Evolutionary conservation across 192 early-diverging fungal species (phyloP).

Genomic region (Nowakowskiella sp.): DNA sequence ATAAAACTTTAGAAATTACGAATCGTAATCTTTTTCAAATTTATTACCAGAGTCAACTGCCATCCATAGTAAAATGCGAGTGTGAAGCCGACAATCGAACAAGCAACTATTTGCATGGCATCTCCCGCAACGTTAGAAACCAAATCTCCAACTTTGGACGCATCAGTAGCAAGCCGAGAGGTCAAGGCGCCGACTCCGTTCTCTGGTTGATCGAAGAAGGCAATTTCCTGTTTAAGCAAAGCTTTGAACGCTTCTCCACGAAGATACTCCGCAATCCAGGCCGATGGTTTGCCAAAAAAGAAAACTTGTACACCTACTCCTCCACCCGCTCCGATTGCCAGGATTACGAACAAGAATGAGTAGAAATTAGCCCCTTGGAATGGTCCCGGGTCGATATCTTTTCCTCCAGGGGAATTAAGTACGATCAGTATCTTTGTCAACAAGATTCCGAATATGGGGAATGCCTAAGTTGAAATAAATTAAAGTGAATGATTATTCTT

Average conservation of each 20-base stretch:
- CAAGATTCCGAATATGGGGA: conserved; percentile 66
- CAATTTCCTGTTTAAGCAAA: conserved; percentile 45
- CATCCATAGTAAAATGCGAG: conserved; percentile 71
- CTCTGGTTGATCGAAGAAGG: conserved; percentile 46
- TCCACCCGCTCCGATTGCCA: neutral
- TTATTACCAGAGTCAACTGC: conserved; percentile 71
- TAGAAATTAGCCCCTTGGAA: conserved; percentile 28
- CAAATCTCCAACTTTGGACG: conserved; percentile 42
- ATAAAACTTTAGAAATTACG: neutral
- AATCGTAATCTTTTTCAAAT: neutral
- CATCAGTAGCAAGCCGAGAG: conserved; percentile 73
- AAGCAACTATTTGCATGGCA: conserved; percentile 33
- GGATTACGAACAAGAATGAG: conserved; percentile 32
- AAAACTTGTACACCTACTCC: neutral
- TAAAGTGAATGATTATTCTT: conserved; percentile 3
- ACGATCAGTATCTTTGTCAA: conserved; percentile 23
- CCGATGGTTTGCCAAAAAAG: conserved; percentile 28
- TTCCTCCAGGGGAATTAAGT: conserved; percentile 24
- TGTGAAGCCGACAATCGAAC: conserved; percentile 33
- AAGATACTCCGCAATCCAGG: conserved; percentile 29
- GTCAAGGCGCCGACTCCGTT: conserved; percentile 71
- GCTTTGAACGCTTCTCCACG: conserved; percentile 30
- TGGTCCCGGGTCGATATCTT: conserved; percentile 20
- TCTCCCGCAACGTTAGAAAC: conserved; percentile 46
- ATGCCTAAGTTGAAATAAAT: conserved; percentile 27